Base-by-base conservation (phyloP, 2,329 filamentous ascomycete species). In the Botryosphaeria agaves region DNA sequence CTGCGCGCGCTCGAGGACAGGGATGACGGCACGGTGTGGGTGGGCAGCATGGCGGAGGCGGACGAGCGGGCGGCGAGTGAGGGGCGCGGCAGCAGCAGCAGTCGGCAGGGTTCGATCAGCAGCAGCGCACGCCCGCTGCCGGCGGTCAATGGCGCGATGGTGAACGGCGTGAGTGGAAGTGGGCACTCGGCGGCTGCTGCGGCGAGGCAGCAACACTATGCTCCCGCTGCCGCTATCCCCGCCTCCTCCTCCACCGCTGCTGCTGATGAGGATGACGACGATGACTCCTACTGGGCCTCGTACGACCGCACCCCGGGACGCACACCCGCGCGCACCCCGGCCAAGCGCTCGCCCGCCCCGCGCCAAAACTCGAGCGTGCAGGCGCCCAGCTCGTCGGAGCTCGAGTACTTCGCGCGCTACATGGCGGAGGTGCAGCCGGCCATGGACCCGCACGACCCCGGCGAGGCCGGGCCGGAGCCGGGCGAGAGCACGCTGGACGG, bases 361-460 rank as follows among this genome's bases (percentile, higher is more conserved):
- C 8, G 18, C 18, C 37, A 38, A 8, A 14, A 30, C 14, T 29
- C 33, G 14, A 14, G 9, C 44, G 43, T 39, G 40, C 49, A 40
- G 36, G 47, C 39, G 34, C 52, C 40, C 17, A 48, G 42, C 32
- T 48, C 54, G 5, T 47, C 64, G 30, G 79, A 85, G 37, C 69
- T 76, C 28, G 72, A 72, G 26, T 87, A 87, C 51, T 87, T 72
- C 49, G 70, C 76, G 12, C 72, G 76, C 46, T 87, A 89, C 49
- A 74, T 78, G 41, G 44, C 46, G n/a, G 62, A 69, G 38, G 78
- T 87, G 6, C 80, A 87, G 47, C 78, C 80, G 2, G 79, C 79
- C 18, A 72, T 87, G 62, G 81, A 87, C 51, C 72, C 71, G 33
- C 73, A 85, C 48, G 79, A 85, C 40, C 79, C 79, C n/a, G 76